Percentiles rank a stretch among this genome's conserved stretches.
phyloP scores from a whole-genome alignment of 2,329 filamentous ascomycete species.

The Ceratocystis diversiconidia region DNA sequence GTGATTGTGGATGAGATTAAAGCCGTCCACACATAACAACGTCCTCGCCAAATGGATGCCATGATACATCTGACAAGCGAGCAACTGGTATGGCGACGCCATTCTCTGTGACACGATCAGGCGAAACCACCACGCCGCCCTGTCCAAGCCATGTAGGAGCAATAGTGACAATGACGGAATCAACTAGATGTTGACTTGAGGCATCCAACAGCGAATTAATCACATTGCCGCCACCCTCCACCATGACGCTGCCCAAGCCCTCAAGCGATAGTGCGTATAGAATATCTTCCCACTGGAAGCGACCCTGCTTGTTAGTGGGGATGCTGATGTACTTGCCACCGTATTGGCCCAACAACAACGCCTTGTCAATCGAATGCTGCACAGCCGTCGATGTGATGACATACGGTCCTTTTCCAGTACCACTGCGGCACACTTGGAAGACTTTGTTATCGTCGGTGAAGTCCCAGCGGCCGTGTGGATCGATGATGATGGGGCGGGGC shows the following conservation, averaged over 20 bases:
- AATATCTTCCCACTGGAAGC: conserved; percentile 51
- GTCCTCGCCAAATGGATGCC: conserved; percentile 70
- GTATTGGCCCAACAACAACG: conserved; percentile 30
- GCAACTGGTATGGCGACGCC: conserved; percentile 45
- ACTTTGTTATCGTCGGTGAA: conserved; percentile 48
- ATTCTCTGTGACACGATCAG: conserved; percentile 39
- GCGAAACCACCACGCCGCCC: conserved; percentile 67
- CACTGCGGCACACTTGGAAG: conserved; percentile 46
- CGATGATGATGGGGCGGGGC: conserved; percentile 69
- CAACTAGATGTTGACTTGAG: conserved; percentile 46
- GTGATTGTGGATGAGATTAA: not conserved
- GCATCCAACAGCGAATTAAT: conserved; percentile 67
- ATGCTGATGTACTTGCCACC: conserved; percentile 41
- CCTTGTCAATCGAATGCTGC: conserved; percentile 32
- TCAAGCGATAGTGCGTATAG: conserved; percentile 42
- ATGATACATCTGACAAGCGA: conserved; percentile 51
- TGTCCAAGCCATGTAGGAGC: conserved; percentile 81
- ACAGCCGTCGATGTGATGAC: conserved; percentile 42
- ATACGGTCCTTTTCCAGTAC: conserved; percentile 59
- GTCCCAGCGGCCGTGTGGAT: conserved; percentile 63
- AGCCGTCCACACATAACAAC: conserved; percentile 65
- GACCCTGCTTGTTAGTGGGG: conserved; percentile 24
- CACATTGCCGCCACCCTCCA: conserved; percentile 73
- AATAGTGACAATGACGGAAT: conserved; percentile 74
- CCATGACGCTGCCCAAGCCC: conserved; percentile 67